phyloP scores from a whole-genome alignment of 176 grass and related monocot genomes.

The Phoenix dactylifera region DNA sequence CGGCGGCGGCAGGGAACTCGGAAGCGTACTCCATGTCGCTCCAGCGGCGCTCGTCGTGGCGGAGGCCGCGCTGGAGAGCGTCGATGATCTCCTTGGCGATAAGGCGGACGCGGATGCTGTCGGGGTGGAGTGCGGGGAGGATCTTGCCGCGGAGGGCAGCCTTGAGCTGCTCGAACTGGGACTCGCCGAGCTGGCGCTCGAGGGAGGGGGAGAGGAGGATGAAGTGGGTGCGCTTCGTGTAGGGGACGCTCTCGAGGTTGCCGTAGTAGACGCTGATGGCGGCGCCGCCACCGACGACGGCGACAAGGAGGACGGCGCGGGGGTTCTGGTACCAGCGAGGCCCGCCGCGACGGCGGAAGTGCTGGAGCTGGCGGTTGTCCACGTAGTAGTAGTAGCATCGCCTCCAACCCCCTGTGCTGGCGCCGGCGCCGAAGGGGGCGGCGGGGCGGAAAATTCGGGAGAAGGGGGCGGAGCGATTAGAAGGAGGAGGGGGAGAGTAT shows the following conservation, averaged over 20 bases:
- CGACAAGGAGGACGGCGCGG: slow-evolving; percentile 36
- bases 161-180: slow-evolving; percentile 64
- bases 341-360: slow-evolving; percentile 51
- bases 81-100: slow-evolving; percentile 69
- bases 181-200: slow-evolving; percentile 78
- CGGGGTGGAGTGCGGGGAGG: slow-evolving; percentile 80
- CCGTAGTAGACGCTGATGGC: slow-evolving; percentile 51
- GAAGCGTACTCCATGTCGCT: slow-evolving; percentile 31
- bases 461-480: background rate
- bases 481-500: slow-evolving; percentile 1
- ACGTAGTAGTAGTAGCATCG: slow-evolving; percentile 29
- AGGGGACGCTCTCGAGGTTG: slow-evolving; percentile 80
- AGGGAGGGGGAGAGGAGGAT: slow-evolving; percentile 44
- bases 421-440: no score
- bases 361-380: slow-evolving; percentile 36
- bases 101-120: slow-evolving; percentile 72
- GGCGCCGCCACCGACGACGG: slow-evolving; percentile 29
- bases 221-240: slow-evolving; percentile 76
- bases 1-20: slow-evolving; percentile 21
- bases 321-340: slow-evolving; percentile 69
- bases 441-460: background rate
- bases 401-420: no score
- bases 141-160: slow-evolving; percentile 53
- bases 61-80: slow-evolving; percentile 57
- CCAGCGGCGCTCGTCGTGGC: slow-evolving; percentile 17